Conservation (phyloP, 2,329 filamentous ascomycete species). For the Pseudogymnoascus sp. region DNA sequence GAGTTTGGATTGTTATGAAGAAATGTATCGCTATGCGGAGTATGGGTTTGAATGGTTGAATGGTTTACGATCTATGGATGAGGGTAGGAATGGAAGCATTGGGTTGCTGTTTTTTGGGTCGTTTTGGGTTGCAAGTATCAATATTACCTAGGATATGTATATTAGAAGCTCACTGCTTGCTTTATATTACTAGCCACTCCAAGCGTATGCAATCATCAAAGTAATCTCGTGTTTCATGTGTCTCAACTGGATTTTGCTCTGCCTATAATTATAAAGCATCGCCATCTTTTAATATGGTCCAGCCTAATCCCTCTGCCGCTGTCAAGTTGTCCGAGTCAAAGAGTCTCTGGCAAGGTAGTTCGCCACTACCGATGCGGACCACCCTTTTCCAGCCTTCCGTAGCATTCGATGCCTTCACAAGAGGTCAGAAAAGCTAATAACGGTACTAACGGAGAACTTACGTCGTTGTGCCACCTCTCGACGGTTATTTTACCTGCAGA, state of each 20-base stretch:
- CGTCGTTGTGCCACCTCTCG: constrained; percentile 17
- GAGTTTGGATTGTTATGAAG: neutral
- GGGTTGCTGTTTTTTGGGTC: neutral
- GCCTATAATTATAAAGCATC: neutral
- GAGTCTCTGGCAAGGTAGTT: neutral
- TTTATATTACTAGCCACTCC: neutral
- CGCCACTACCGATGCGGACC: neutral
- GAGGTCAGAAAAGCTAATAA: neutral
- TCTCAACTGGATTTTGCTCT: neutral
- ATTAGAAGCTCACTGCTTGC: neutral
- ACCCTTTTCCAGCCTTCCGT: neutral
- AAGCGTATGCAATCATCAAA: neutral
- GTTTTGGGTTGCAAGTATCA: neutral
- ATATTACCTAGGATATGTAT: neutral
- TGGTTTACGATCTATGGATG: neutral
- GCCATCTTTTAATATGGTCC: neutral
- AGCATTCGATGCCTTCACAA: neutral
- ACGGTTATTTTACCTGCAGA: constrained; percentile 13
- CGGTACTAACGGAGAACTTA: neutral
- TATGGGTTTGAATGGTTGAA: constrained; percentile 3
- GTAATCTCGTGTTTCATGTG: neutral
- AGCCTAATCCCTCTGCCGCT: neutral
- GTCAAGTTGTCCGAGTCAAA: neutral
- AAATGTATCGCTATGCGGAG: constrained; percentile 4
- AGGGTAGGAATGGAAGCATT: neutral